Evolutionary conservation across 345 rosid species (phyloP), one percentile per base, ranked within the genome.

Genomic region (Ceriops tagal): DNA sequence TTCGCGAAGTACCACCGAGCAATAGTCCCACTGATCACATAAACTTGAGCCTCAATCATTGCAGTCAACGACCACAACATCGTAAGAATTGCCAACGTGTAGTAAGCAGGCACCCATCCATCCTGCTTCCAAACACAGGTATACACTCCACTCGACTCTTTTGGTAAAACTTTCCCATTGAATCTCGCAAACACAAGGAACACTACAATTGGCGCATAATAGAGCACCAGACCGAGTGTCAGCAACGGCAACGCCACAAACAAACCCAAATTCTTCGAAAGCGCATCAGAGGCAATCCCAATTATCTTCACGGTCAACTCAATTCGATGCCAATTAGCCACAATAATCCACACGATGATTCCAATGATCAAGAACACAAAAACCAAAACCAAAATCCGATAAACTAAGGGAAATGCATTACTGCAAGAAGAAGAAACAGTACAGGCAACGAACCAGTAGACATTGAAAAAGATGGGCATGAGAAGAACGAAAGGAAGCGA

Each of bases 371-470:
- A 72, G 74, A 93, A 79, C 73, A 91, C 78, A 35, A 93, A 86
- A 66, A 84, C 89, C 49, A 91, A 71, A 32, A 89, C 82, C 69
- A 91, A 62, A 62, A 91, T 85, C 72, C 98, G 76, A 74, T 91
- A 89, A 20, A 53, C 86, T 73, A 91, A 67, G 58, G 98, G 93
- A 61, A 91, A 80, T 4, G 87, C 76, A 19, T 80, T 81, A 34
- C 87, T 80, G 58, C 97, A 93, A 72, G 90, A 81, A 32, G 95
- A 80, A 65, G 82, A 81, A 60, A 89, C 61, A 47, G 91, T 87
- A 76, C 98, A 93, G 19, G 96, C 93, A 47, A 88, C 93, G 47
- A 93, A 93, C 98, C 97, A 93, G 56, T 91, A 93, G 53, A 93
- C 73, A 70, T 93, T 83, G 62, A 93, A 83, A 68, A 91, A 87